phyloP scores from a whole-genome alignment of 805 yeast species.

The Ogataea wickerhamii region DNA sequence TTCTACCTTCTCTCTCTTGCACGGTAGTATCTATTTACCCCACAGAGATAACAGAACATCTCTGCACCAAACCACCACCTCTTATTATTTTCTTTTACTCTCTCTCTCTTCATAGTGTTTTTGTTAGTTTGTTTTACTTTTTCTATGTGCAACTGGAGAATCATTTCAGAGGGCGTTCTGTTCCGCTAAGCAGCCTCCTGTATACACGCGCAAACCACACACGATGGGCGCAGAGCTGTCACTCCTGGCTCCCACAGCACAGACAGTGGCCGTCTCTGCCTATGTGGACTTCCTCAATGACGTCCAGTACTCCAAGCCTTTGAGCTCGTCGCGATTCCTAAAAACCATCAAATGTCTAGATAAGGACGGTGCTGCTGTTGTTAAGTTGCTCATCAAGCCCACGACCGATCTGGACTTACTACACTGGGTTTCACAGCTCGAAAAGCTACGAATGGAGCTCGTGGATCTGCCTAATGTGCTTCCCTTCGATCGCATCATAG shows the following conservation, averaged over 20 bases:
- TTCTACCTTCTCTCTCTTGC: too few species aligned
- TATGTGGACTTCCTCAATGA: constrained; percentile 77
- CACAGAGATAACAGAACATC: too few species aligned
- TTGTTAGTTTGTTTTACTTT: too few species aligned
- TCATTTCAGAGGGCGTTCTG: not conserved
- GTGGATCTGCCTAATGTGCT: constrained; percentile 57
- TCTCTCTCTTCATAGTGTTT: too few species aligned
- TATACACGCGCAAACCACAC: not conserved
- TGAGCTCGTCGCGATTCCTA: constrained; percentile 79
- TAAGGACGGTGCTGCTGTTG: constrained; percentile 65
- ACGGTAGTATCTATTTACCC: too few species aligned
- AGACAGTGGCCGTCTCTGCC: constrained; percentile 87
- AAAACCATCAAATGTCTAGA: constrained; percentile 83
- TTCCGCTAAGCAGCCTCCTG: not conserved
- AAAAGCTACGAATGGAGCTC: constrained; percentile 38
- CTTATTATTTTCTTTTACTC: too few species aligned
- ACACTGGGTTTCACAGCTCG: constrained; percentile 28
- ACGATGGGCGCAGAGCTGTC: constrained; percentile 86
- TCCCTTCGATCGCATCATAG: constrained; percentile 70
- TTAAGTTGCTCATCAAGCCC: constrained; percentile 83
- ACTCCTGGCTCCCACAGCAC: constrained; percentile 82
- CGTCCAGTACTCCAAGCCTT: constrained; percentile 68
- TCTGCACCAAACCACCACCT: too few species aligned
- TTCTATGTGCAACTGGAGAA: too few species aligned
- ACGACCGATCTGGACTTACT: constrained; percentile 35